Percentiles rank a stretch among this genome's conserved stretches.
Conservation (phyloP, 192 early-diverging fungal genomes). For the Glomus cerebriforme region DNA sequence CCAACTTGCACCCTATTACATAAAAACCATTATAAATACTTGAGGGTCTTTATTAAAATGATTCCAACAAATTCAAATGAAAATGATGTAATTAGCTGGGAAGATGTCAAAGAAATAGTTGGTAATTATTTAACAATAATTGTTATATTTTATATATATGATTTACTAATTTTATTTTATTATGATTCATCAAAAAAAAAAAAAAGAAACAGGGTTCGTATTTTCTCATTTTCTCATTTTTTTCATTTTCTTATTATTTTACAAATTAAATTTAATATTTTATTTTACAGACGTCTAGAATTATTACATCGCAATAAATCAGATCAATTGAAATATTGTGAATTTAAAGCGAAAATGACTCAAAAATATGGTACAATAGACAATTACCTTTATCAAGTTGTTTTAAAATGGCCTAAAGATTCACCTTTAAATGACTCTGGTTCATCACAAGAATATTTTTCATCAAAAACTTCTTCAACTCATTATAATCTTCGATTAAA, state of each 20-base stretch:
- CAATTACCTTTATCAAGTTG: background rate
- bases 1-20: too few species aligned
- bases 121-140: background rate
- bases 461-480: background rate
- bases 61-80: background rate
- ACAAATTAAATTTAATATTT: background rate
- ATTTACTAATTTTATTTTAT: background rate
- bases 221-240: background rate
- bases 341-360: background rate
- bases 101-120: background rate
- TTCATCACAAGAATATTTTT: background rate
- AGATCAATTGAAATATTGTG: background rate
- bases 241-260: background rate
- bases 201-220: background rate
- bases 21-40: too few species aligned
- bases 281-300: background rate
- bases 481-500: background rate
- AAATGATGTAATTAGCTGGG: background rate
- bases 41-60: too few species aligned
- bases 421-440: background rate
- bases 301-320: background rate
- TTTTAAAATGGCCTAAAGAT: background rate
- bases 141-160: too few species aligned
- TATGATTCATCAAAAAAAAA: background rate
- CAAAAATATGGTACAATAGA: background rate